Evolutionary conservation across 2,329 filamentous ascomycete species (phyloP).

Genomic region (Xylariales sp.): DNA sequence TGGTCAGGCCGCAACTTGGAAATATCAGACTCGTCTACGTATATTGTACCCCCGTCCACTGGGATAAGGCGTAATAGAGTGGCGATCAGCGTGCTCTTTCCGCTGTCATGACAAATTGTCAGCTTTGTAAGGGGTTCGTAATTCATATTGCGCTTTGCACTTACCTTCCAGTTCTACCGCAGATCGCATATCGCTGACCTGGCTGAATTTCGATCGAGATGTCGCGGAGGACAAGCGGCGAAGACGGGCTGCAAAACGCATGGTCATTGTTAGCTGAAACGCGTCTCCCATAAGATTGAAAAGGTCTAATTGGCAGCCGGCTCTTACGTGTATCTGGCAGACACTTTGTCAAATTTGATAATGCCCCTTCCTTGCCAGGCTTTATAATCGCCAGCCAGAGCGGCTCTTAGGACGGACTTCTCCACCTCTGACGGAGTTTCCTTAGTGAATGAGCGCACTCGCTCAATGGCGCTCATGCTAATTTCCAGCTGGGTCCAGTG

Average conservation of each 20-base stretch:
- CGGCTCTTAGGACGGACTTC: neutral
- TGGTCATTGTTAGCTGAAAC: too few species aligned
- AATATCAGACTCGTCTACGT: conserved; percentile 2
- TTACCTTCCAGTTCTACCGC: conserved; percentile 1
- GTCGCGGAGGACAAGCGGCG: neutral
- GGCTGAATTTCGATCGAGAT: conserved; percentile 1
- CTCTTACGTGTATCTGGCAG: conserved; percentile 2
- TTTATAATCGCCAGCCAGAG: neutral
- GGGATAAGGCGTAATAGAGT: neutral
- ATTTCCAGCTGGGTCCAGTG: conserved; percentile 5
- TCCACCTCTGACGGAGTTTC: neutral
- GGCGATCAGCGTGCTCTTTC: conserved; percentile 1
- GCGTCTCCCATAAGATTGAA: too few species aligned
- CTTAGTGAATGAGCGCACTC: neutral
- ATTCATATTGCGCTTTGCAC: neutral
- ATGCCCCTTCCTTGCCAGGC: neutral
- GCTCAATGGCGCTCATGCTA: conserved; percentile 1
- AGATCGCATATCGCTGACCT: conserved; percentile 1
- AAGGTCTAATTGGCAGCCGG: too few species aligned
- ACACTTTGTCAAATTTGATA: neutral
- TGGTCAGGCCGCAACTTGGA: neutral
- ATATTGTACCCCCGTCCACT: neutral
- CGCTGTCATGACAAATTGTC: neutral
- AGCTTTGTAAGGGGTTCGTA: neutral
- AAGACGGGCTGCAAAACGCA: conserved; percentile 3